Base-by-base conservation (phyloP, 2,329 filamentous ascomycete genomes). In the Calonectria pteridis region DNA sequence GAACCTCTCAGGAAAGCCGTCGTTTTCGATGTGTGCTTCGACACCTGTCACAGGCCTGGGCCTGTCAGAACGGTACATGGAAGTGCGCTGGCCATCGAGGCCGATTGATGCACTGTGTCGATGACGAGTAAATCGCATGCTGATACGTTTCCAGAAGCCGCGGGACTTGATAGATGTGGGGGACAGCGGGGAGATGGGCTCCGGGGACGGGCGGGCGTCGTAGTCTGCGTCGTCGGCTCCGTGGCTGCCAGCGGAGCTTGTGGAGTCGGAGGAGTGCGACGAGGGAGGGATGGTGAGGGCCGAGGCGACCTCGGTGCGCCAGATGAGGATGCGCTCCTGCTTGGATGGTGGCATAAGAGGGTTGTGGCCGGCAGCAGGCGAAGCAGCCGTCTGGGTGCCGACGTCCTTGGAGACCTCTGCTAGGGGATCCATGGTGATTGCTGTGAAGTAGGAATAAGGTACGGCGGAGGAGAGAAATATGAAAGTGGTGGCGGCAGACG, bases 241-340 rank as follows among this genome's bases (percentile, higher is more conserved):
- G 16, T 70, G 66, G 51, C 69, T 65, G 55, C 69, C 71, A 71
- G 65, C 71, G 68, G 72, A 76, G 26, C 77, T 76, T 35, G 75
- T 78, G 50, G 82, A 79, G 37, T 79, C 80, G n/a, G 85, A 85
- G 18, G 82, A 83, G 35, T 83, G 74, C 6, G 82, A 80, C 33
- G 82, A 82, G 20, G 81, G 78, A 43, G 79, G 80, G 46, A 82
- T 76, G 3, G 78, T 77, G 58, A 82, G 80, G 62, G 84, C 82
- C 28, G 82, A 79, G 43, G 83, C 83, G 62, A 90, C 87, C 81
- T 90, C 89, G 67, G 82, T 82, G 69, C 87, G 86, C 89, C 89
- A 91, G 73, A 87, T 84, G 72, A 87, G 81, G 75, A 90, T 88
- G 80, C 86, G 85, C 63, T 83, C 79, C 63, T 85, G 82, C 70